A percentile compares a stretch with the other conserved stretches of the same genome.
phyloP scores from a whole-genome alignment of 805 yeast genomes.

The Phaffomyces thermotolerans region DNA sequence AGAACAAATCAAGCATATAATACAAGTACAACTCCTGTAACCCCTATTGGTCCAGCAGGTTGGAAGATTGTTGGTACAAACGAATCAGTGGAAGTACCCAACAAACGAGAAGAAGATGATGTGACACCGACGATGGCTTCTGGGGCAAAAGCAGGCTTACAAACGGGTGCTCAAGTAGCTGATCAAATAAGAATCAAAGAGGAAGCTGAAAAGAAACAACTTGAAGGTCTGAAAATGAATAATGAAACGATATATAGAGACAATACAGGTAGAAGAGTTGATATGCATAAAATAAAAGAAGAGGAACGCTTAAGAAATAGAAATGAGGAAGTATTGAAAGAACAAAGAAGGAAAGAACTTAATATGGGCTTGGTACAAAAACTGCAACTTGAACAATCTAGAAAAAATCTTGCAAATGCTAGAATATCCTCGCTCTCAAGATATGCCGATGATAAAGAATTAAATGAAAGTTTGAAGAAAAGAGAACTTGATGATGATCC shows the following conservation, averaged over 20 bases:
- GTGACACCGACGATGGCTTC: constrained; percentile 18
- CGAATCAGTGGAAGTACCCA: constrained; percentile 7
- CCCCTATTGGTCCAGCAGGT: constrained; percentile 7
- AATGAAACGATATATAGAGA: constrained; percentile 52
- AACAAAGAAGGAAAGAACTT: constrained; percentile 21
- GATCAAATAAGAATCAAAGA: constrained; percentile 29
- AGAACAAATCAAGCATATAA: neutral
- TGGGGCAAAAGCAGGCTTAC: constrained; percentile 38
- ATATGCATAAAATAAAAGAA: constrained; percentile 27
- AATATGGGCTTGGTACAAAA: constrained; percentile 36
- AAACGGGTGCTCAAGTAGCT: constrained; percentile 37
- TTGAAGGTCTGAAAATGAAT: constrained; percentile 6
- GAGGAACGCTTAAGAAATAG: constrained; percentile 23
- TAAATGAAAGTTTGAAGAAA: constrained; percentile 27
- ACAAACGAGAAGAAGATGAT: neutral
- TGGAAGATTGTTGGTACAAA: constrained; percentile 21
- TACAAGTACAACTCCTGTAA: too few species aligned
- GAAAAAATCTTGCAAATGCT: constrained; percentile 23
- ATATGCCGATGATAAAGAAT: constrained; percentile 32
- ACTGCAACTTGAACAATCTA: constrained; percentile 30
- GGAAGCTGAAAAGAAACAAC: constrained; percentile 12
- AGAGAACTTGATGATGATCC: constrained; percentile 57
- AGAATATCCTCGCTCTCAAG: constrained; percentile 22
- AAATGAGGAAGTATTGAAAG: constrained; percentile 24
- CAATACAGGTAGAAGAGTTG: constrained; percentile 46